A percentile compares a stretch with the other conserved stretches of the same genome.
These are phyloP conservation scores for Raphidocelis subcapitata DNA, from an alignment of 139 green algal genomes.

Conservation along the genomic window DNA sequence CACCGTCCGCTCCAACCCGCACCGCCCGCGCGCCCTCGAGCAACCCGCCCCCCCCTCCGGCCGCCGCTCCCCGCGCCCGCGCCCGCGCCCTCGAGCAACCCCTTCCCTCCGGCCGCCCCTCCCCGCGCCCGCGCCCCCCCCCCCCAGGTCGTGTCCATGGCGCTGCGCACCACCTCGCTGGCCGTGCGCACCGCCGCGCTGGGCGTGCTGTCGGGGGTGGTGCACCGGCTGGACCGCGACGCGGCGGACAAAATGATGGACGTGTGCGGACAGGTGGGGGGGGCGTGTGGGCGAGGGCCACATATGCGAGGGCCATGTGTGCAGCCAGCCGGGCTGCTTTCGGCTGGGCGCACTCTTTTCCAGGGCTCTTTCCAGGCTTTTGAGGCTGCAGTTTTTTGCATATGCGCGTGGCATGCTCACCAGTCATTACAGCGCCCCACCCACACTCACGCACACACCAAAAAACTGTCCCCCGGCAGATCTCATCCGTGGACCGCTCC, in stretches of 20 bases:
- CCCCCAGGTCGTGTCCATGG: conserved; percentile 35
- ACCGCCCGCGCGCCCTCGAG: not conserved
- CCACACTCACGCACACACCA: too few species aligned
- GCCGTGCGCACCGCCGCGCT: conserved; percentile 63
- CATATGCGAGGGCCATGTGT: too few species aligned
- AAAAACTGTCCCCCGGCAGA: too few species aligned
- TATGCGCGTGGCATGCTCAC: too few species aligned
- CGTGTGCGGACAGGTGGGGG: conserved; percentile 44
- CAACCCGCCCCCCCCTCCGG: not conserved
- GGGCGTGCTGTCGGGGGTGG: conserved; percentile 36
- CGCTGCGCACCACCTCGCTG: conserved; percentile 60
- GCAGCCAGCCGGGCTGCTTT: too few species aligned
- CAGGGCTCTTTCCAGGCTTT: too few species aligned
- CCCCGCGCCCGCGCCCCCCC: not conserved
- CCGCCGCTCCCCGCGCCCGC: not conserved
- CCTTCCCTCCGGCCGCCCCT: not conserved
- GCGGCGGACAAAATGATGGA: conserved; percentile 55
- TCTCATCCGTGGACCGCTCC: conserved; percentile 67
- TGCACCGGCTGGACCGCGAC: conserved; percentile 49
- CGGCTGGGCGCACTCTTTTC: too few species aligned
- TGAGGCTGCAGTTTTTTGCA: too few species aligned
- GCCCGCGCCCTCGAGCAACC: not conserved
- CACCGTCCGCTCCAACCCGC: not conserved
- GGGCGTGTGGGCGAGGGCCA: too few species aligned
- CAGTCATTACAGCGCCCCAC: too few species aligned